Conservation (phyloP, 129 eudicot genomes). For the Oenanthe sinensis region DNA sequence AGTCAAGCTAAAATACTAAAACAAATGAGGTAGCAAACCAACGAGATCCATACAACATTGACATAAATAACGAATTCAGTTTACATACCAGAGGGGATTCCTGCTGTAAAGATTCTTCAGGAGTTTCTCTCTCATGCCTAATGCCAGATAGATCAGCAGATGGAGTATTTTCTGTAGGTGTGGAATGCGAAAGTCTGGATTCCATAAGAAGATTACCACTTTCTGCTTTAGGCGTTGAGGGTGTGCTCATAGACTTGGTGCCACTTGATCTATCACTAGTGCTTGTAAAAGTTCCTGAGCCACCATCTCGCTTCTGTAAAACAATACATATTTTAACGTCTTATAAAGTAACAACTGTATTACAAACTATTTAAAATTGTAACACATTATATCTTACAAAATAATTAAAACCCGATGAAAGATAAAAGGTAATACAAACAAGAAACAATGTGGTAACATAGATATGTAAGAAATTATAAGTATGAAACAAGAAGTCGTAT, state of each 20-base stretch:
- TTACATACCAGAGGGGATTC: constrained; percentile 77
- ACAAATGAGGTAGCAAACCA: background rate
- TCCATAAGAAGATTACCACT: constrained; percentile 50
- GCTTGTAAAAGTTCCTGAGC: constrained; percentile 63
- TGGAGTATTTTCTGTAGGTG: constrained; percentile 52
- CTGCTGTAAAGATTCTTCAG: constrained; percentile 57
- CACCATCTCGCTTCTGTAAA: constrained; percentile 72
- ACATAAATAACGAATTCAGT: constrained; percentile 8
- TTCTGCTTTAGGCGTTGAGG: constrained; percentile 91
- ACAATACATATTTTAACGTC: background rate
- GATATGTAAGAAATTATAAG: no score
- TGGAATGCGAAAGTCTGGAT: constrained; percentile 65
- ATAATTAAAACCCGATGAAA: no score
- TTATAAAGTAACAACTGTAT: background rate
- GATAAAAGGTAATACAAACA: no score
- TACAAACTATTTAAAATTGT: background rate
- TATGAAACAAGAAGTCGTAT: no score
- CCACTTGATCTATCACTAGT: constrained; percentile 91
- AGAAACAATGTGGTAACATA: background rate
- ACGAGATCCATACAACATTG: background rate
- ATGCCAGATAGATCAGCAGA: constrained; percentile 50
- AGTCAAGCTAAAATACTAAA: background rate
- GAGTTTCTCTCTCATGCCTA: constrained; percentile 45
- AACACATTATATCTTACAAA: background rate
- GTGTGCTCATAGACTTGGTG: constrained; percentile 64